These are phyloP conservation scores for Lagenidium giganteum DNA, from an alignment of 352 stramenopile species.

Conservation along the genomic window DNA sequence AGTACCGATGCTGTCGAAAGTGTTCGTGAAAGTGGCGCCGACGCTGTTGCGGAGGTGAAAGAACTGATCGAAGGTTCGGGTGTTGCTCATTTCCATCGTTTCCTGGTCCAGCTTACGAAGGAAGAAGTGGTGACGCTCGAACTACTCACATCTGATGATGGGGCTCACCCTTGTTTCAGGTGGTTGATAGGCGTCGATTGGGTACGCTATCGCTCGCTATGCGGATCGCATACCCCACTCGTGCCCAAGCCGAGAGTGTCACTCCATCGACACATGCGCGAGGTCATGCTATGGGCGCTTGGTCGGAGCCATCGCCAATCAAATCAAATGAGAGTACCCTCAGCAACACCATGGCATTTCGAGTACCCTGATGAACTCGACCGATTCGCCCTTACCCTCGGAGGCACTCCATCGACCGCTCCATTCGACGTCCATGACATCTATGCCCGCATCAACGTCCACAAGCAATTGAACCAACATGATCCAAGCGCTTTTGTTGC, in stretches of 20 bases:
- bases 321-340: slow-evolving; percentile 10
- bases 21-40: slow-evolving; percentile 4
- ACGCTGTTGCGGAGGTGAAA: slow-evolving; percentile 3
- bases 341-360: slow-evolving; percentile 24
- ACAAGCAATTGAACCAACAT: slow-evolving; percentile 25
- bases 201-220: slow-evolving; percentile 20
- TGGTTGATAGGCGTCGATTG: slow-evolving; percentile 35
- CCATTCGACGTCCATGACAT: slow-evolving; percentile 55
- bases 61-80: slow-evolving; percentile 23
- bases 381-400: slow-evolving; percentile 1
- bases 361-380: slow-evolving; percentile 52
- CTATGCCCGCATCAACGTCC: slow-evolving; percentile 42
- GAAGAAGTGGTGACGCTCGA: slow-evolving; percentile 2
- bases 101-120: slow-evolving; percentile 11
- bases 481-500: slow-evolving; percentile 11
- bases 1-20: neutral
- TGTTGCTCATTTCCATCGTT: slow-evolving; percentile 14
- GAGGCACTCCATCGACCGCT: slow-evolving; percentile 5
- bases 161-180: too few relatives aligned
- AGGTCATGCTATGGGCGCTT: slow-evolving; percentile 60
- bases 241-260: slow-evolving; percentile 4
- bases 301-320: too few relatives aligned
- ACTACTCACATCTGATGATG: neutral
- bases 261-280: slow-evolving; percentile 24
- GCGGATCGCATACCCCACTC: slow-evolving; percentile 1